Evolutionary conservation across 169 alveolate species (phyloP), one percentile per base, ranked within the genome.

Genomic region (Eimeria acervulina): DNA sequence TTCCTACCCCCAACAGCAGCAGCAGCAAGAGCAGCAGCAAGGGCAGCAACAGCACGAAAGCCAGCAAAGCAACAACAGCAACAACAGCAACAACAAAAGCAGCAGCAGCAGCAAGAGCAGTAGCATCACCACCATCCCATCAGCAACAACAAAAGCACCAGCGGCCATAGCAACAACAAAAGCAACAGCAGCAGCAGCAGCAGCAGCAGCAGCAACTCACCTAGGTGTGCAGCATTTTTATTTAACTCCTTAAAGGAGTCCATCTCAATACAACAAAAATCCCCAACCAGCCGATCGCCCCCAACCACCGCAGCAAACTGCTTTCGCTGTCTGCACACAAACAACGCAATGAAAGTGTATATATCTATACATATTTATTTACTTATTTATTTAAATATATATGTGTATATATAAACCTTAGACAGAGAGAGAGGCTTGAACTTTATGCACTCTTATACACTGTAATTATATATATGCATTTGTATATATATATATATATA

Each of bases 201-300:
- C 66, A 52, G 66, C 66, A 52, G 66, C 66, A 13, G 66, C 66
- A 52, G 66, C 66, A 52, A 52, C 66, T 52, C 31, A 89, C 95
- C 95, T 42, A 89, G n/a, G 51, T 89, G 40, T 6, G 95, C 95
- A 26, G 95, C 95, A 61, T 89, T 89, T 55, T 89, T 68, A 28
- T 70, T 68, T 66, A 63, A 85, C 87, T 89, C 40, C n/a, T 84
- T 84, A 31, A 89, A 89, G 72, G 44, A 68, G 38, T 89, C 95
- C 1, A 85, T 66, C 74, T 89, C 95, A 40, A 89, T 61, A 33
- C 95, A 89, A 33, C 83, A 70, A 28, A 70, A 28, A 40, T 70
- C 33, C 28, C 38, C 83, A 23, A 31, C 17, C 21, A 70, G 23
- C 31, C 83, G 83, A 70, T 70, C 83, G 15, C 17, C 44, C 40